phyloP scores from a whole-genome alignment of 139 green algal genomes.

The Coelastrella sp. region DNA sequence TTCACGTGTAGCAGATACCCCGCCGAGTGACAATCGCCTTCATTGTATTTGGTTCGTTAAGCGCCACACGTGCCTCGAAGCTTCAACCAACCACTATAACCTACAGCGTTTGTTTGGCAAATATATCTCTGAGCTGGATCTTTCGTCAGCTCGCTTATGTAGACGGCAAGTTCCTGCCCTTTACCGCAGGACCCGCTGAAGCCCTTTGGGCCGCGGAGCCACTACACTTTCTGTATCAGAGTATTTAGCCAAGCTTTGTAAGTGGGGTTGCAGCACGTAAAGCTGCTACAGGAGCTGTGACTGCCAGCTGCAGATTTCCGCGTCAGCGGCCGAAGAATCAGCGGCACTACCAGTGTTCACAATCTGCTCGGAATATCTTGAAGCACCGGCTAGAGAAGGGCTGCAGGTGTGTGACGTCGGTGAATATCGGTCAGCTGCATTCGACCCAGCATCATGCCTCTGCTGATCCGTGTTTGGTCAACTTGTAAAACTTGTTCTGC shows the following conservation, averaged over 20 bases:
- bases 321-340: neutral
- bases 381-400: neutral
- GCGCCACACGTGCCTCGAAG: too few relatives aligned
- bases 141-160: too few relatives aligned
- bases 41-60: too few relatives aligned
- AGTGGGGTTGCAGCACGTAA: neutral
- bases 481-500: neutral
- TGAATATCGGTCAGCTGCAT: neutral
- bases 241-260: neutral
- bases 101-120: too few relatives aligned
- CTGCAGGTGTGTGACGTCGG: neutral
- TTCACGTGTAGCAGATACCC: too few relatives aligned
- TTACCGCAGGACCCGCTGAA: slow-evolving; percentile 10
- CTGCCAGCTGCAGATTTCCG: neutral
- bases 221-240: neutral
- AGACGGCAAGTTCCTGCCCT: neutral
- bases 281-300: neutral
- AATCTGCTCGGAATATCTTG: neutral
- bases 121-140: too few relatives aligned
- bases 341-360: neutral
- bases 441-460: neutral
- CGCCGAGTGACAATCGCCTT: too few relatives aligned
- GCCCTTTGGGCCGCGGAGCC: slow-evolving; percentile 49
- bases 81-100: too few relatives aligned
- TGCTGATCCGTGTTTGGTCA: neutral